Evolutionary conservation across 1,139 yeast species (phyloP).

Genomic region (Hyphopichia fennica): DNA sequence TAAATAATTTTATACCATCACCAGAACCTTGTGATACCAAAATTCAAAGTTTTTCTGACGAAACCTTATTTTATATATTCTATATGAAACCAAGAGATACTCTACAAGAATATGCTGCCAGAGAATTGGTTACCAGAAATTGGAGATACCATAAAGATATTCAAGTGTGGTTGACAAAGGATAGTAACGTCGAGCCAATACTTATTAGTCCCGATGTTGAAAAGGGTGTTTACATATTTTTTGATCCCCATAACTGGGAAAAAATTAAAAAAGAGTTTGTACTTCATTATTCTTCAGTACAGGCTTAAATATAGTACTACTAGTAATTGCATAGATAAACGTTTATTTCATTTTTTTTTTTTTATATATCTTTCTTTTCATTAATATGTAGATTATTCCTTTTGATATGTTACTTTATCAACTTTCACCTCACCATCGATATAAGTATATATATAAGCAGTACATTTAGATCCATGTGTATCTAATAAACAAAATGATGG

Average conservation of each 20-base stretch:
- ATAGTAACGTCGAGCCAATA: constrained; percentile 85
- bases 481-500: constrained; percentile 92
- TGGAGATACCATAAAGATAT: constrained; percentile 98
- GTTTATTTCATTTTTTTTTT: no score
- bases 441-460: constrained; percentile 81
- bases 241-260: constrained; percentile 96
- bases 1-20: constrained; percentile 47
- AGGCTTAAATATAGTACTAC: constrained; percentile 25
- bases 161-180: constrained; percentile 96
- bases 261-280: constrained; percentile 84
- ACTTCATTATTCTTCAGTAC: constrained; percentile 60
- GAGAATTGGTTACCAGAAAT: constrained; percentile 84
- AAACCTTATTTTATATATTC: constrained; percentile 88
- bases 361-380: constrained; percentile 1
- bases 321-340: background rate
- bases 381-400: constrained; percentile 35
- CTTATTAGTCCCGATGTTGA: constrained; percentile 85
- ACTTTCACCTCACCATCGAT: constrained; percentile 85
- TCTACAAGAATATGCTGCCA: constrained; percentile 89
- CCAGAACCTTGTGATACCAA: constrained; percentile 60
- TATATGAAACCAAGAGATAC: constrained; percentile 93
- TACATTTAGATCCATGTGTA: constrained; percentile 73
- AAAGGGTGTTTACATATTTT: constrained; percentile 92
- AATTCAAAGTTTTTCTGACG: constrained; percentile 79
- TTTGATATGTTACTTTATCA: constrained; percentile 81